Evolutionary conservation across 1,139 yeast genomes (phyloP).

Genomic region (Geotrichum carabidarum): DNA sequence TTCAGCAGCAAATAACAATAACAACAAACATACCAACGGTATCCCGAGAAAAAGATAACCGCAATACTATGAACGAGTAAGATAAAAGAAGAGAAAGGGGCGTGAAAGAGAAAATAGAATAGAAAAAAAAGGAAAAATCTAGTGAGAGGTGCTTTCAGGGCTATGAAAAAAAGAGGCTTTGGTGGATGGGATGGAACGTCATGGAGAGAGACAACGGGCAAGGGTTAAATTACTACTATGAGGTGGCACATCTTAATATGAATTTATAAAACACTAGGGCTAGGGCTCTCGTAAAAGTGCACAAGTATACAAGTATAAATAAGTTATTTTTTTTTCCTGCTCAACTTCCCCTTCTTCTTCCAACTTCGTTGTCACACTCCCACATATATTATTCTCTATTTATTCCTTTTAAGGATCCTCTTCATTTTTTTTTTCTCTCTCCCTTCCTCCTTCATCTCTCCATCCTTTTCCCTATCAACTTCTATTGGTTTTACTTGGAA

Average conservation of each 20-base stretch:
- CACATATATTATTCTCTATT: neutral
- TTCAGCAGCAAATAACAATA: neutral
- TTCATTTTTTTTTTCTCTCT: neutral
- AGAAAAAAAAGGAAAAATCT: neutral
- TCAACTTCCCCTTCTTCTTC: neutral
- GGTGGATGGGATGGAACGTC: neutral
- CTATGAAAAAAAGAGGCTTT: neutral
- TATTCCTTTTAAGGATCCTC: conserved; percentile 2
- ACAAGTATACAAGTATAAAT: neutral
- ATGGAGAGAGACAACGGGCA: neutral
- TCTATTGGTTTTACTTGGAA: neutral
- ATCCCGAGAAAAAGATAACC: too few species aligned
- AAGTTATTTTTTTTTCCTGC: neutral
- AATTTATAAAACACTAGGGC: too few species aligned
- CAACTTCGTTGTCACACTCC: neutral
- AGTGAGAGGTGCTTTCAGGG: neutral
- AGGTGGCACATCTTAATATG: neutral
- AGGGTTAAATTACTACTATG: too few species aligned
- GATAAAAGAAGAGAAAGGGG: too few species aligned
- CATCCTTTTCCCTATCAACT: neutral
- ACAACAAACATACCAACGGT: too few species aligned
- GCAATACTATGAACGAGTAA: too few species aligned
- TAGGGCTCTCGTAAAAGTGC: neutral
- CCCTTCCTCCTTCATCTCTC: conserved; percentile 6
- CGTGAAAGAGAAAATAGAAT: neutral